phyloP scores from a whole-genome alignment of 208 protist genomes.

The Strigomonas culicis region DNA sequence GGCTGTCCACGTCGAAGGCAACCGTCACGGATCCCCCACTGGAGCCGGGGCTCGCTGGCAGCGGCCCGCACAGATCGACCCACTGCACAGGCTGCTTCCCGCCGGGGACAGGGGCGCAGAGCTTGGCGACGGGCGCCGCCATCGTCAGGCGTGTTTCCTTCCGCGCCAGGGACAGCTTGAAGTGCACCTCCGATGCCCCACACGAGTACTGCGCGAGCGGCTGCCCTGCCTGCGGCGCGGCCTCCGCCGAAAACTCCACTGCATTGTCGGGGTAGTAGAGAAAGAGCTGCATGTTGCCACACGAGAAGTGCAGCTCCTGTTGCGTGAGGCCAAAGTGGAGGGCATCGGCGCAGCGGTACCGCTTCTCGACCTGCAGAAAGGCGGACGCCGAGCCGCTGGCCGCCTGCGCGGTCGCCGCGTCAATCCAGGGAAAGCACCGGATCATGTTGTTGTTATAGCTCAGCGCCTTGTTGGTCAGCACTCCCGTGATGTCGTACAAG shows the following conservation, averaged over 20 bases:
- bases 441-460: slow-evolving; percentile 11
- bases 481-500: slow-evolving; percentile 35
- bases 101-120: no score
- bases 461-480: slow-evolving; percentile 29
- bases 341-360: no score
- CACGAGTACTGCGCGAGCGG: neutral
- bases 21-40: slow-evolving; percentile 7
- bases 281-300: neutral
- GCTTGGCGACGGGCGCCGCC: neutral
- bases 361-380: neutral
- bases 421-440: slow-evolving; percentile 22
- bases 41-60: neutral
- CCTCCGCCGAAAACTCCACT: neutral
- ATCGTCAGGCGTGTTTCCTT: neutral
- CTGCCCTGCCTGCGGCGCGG: neutral
- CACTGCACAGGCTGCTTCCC: neutral
- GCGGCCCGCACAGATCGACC: neutral
- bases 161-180: neutral
- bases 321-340: no score
- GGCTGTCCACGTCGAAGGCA: slow-evolving; percentile 16
- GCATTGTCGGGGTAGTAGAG: slow-evolving; percentile 8
- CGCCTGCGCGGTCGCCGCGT: neutral
- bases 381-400: neutral
- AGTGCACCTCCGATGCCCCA: neutral
- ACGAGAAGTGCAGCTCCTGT: no score